These are phyloP conservation scores for Saturnispora serradocipensis DNA, from an alignment of 805 yeast genomes.

Conservation along the genomic window DNA sequence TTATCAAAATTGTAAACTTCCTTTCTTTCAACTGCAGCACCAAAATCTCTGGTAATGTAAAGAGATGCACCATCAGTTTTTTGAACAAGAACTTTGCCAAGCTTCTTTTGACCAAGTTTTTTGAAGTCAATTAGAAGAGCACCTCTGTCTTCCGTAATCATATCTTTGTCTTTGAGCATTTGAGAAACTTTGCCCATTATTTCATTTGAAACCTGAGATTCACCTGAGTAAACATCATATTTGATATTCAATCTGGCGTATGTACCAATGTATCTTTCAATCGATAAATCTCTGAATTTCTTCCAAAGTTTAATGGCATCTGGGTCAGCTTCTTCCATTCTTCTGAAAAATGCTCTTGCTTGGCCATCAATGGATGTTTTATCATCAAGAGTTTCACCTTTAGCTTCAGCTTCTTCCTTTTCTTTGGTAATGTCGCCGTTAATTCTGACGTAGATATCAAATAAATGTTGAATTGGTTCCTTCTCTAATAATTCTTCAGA, in stretches of 20 bases:
- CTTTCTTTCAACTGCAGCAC: conserved; percentile 90
- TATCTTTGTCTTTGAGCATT: conserved; percentile 52
- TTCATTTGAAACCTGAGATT: conserved; percentile 80
- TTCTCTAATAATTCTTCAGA: conserved; percentile 54
- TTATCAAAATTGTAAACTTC: conserved; percentile 80
- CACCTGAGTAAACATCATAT: conserved; percentile 89
- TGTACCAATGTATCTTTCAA: conserved; percentile 75
- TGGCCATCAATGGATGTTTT: conserved; percentile 55
- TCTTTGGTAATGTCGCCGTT: conserved; percentile 68
- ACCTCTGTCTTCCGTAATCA: conserved; percentile 82
- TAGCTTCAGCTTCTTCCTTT: conserved; percentile 42
- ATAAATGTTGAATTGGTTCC: conserved; percentile 91
- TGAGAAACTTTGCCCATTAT: conserved; percentile 58
- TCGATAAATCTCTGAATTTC: conserved; percentile 84
- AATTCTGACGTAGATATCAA: conserved; percentile 83
- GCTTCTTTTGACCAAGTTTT: conserved; percentile 68
- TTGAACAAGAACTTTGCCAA: conserved; percentile 87
- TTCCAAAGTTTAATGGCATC: conserved; percentile 71
- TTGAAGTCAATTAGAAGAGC: conserved; percentile 83
- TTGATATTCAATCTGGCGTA: conserved; percentile 86
- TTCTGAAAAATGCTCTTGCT: conserved; percentile 81
- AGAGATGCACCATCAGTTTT: conserved; percentile 94
- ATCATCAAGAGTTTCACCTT: conserved; percentile 41
- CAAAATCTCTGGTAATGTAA: conserved; percentile 92
- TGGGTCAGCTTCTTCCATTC: conserved; percentile 90